Conservation (phyloP, 768 basidiomycete genomes). For the Suillus tomentosus region DNA sequence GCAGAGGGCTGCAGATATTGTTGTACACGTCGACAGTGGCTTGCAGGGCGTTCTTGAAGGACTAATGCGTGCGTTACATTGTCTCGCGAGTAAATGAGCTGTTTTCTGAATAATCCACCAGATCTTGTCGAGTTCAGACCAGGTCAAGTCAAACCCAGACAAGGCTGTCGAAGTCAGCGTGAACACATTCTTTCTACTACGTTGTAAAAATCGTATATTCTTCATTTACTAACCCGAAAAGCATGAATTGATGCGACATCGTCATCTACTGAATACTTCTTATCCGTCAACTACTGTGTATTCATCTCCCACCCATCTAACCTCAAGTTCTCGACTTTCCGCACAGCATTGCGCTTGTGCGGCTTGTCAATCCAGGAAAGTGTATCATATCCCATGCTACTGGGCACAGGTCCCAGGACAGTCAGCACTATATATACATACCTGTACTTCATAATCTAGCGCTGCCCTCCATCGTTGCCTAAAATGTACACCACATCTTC, state of each 20-base stretch:
- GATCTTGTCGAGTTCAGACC: background rate
- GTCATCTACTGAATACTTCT: background rate
- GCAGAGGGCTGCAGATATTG: background rate
- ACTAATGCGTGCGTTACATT: background rate
- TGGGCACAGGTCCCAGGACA: slow-evolving; percentile 1
- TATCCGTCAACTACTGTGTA: background rate
- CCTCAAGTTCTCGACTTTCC: background rate
- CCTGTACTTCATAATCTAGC: no score
- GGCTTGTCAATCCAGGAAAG: slow-evolving; percentile 4
- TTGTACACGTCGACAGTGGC: background rate
- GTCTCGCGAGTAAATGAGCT: background rate
- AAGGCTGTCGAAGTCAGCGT: no score
- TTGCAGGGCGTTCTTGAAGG: background rate
- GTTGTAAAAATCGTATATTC: background rate
- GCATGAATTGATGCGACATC: background rate
- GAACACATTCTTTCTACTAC: background rate
- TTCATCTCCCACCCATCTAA: slow-evolving; percentile 3
- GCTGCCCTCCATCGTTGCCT: background rate
- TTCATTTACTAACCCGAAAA: background rate
- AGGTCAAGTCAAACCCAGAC: background rate
- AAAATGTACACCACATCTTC: slow-evolving; percentile 61
- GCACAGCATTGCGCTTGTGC: background rate
- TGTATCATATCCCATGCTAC: background rate
- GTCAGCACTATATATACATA: background rate
- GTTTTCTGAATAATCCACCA: background rate